Evolutionary conservation across 208 protist species (phyloP), one percentile per base, ranked within the genome.

Genomic region (Wallacemonas collosoma): DNA sequence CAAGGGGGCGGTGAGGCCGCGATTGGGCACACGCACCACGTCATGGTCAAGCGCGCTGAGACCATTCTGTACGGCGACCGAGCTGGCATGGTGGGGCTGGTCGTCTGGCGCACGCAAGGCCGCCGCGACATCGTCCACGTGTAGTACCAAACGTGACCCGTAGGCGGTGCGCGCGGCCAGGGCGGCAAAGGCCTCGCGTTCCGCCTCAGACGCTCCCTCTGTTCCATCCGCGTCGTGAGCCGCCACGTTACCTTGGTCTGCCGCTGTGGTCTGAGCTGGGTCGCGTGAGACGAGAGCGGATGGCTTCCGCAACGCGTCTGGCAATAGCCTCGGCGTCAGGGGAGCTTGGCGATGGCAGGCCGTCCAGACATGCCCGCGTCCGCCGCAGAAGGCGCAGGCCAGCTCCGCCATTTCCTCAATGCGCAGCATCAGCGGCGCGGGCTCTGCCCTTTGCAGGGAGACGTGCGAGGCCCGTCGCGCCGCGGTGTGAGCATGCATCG

Each of bases 11-110:
- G 90, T 90, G 39, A 81, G 76, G 2, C 79, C 80, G 17, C 67
- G 48, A 66, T 85, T 91, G 5, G 87, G 85, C 26, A 95, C 84
- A 38, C 81, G 68, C 35, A 94, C 72, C 7, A 82, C 4, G 17
- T 60, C 70, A 2, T 74, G 45, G 8, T 6, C 45, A 12, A 50
- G 45, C 8, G 12, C 55, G 55, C 48, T 61, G 65, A 36, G 41
- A 12, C 50, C 8, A 1, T 41, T 44, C 26, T 26, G 26, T 26
- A 26, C 26, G 26, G 26, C 26, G 26, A 26, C 26, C 26, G 26
- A 26, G 26, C 26, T 26, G 26, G 26, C 26, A 26, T 26, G 26
- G 26, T 26, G 26, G 26, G 26, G 26, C 26, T 26, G 26, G 26
- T 26, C 26, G 26, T 1, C 8, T 47, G 1, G 60, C 68, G 44